Base-by-base conservation (phyloP, 2,329 filamentous ascomycete species). In the Graphilbum fragrans region DNA sequence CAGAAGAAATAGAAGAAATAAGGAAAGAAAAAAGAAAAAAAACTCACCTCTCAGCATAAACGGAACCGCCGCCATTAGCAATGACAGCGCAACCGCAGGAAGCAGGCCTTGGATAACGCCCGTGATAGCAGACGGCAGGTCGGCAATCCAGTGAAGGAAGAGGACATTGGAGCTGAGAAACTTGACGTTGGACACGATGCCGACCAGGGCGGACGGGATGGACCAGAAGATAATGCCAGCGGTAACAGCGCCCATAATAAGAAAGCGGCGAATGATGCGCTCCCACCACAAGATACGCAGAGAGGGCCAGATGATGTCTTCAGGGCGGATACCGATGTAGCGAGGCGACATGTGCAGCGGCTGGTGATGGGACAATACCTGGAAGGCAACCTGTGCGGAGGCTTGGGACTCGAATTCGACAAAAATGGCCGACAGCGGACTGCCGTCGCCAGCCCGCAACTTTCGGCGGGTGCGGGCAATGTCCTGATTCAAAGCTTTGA, bases 271-370 rank as follows among this genome's bases (percentile, higher is more conserved):
- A 51, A 90, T 58, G 49, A 93, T 70, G 40, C 80, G 66, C 60
- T 88, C 77, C 75, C 81, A 82, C 86, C 85, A 85, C 41, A 62
- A 59, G 43, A 72, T 66, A 14, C 63, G 58, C 39, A 96, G 64
- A 47, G 88, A 93, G 38, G 72, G 70, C 92, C 92, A 98, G 49
- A 95, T 78, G 39, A 96, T 68, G 54, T 96, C 88, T 5, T 67
- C 66, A 0, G 90, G 90, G 41, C 74, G 75, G 40, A 95, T 69
- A 36, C 86, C 87, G 42, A 90, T 88, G 54, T 80, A 86, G 23
- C 86, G 80, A 37, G 87, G 86, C 19, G 82, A 75, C 81, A 94
- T 87, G 59, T 87, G 83, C 34, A 90, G 66, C 22, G 83, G 79
- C 42, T 84, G 75, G 57, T 92, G 85, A 61, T 92, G 85, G 7